Evolutionary conservation across 164 flowering plant species (phyloP).

Genomic region (Santalum album): DNA sequence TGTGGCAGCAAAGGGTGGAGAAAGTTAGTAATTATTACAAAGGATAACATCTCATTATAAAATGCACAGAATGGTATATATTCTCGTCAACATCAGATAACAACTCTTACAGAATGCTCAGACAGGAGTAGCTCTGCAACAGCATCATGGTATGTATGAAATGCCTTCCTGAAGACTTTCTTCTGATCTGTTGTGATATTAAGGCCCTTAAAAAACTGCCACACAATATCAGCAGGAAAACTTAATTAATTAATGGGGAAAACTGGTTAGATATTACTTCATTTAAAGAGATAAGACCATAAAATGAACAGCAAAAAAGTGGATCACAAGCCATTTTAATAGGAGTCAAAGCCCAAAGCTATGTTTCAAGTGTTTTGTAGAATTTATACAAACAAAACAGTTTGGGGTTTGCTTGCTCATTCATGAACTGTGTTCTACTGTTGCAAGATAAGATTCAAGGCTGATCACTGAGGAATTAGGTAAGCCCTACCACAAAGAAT

Average conservation of each 20-base stretch:
- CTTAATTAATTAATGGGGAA: slow-evolving; percentile 5
- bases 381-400: no score
- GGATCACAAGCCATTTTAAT: no score
- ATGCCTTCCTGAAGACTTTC: slow-evolving; percentile 69
- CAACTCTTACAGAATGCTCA: slow-evolving; percentile 80
- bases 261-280: no score
- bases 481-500: no score
- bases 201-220: slow-evolving; percentile 77
- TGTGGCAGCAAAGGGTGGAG: not conserved
- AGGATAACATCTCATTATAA: not conserved
- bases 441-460: no score
- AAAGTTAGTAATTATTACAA: not conserved
- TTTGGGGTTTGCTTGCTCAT: no score
- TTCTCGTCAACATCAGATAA: not conserved
- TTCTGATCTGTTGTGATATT: slow-evolving; percentile 83
- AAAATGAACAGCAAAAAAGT: no score
- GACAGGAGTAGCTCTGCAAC: slow-evolving; percentile 70
- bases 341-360: no score
- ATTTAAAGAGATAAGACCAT: no score
- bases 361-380: no score
- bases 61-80: not conserved
- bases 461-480: no score
- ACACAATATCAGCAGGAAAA: slow-evolving; percentile 9
- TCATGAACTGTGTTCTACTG: no score
- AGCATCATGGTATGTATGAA: slow-evolving; percentile 73